Base-by-base conservation (phyloP, 2,329 filamentous ascomycete species). In the Alternaria atra region DNA sequence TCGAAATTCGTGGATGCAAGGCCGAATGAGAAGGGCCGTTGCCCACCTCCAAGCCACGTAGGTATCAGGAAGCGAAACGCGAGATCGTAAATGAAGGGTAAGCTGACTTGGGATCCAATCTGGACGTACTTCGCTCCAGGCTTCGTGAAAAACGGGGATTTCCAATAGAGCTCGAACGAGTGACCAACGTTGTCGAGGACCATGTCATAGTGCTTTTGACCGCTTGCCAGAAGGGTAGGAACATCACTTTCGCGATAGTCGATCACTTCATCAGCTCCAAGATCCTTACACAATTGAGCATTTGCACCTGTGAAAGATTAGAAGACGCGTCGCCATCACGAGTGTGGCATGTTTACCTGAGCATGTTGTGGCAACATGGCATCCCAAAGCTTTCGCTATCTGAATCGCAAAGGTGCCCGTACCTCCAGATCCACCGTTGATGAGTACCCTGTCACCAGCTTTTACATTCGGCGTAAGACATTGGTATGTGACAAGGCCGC, bases 371-470 rank as follows among this genome's bases (percentile, higher is more conserved):
- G 84, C 85, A 30, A 90, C 87, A 62, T 83, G 76, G 66, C 84
- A 87, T 0, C 87, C 87, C 6, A 86, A 67, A 0, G 80, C 78
- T 71, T 88, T 89, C 5, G 87, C 88, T 55, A 90, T 83, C 72
- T 90, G 88, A 51, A 90, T 85, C 1, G 81, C 84, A 63, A 84
- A 89, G 0, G 83, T 82, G 0, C 89, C 89, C 2, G 81, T 83
- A 1, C 88, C 88, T 13, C 89, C 88, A 15, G 83, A 86, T 0
- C 87, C 87, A 13, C 87, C 88, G 67, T 90, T 90, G 68, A 90
- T 83, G 65, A 90, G 84, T 12, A 90, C 80, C 61, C 81, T 82
- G 55, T 84, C 80, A 13, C 77, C 78, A 1, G 29, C 29, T 60
- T 75, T 77, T 6, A 70, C 60, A 30, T 70, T 65, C 12, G 47